phyloP scores from a whole-genome alignment of 352 stramenopile genomes.

The Globisporangium radiosum region DNA sequence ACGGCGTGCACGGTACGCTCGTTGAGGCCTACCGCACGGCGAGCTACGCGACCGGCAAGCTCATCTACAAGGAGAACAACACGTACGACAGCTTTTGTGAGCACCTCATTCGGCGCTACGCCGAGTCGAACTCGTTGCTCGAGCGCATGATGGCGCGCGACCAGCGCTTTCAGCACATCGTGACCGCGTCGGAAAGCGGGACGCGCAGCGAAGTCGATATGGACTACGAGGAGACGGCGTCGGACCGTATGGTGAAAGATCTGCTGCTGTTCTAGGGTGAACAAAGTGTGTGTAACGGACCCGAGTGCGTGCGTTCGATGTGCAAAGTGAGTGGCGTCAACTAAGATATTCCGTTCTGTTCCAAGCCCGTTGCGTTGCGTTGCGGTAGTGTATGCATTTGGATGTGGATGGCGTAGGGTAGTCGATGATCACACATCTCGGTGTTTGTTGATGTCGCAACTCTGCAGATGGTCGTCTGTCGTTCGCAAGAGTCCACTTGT shows the following conservation, averaged over 20 bases:
- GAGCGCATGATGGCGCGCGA: conserved; percentile 82
- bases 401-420: no score
- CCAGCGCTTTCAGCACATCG: conserved; percentile 49
- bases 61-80: conserved; percentile 87
- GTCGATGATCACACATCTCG: no score
- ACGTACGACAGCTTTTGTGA: conserved; percentile 88
- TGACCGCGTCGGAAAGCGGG: conserved; percentile 24
- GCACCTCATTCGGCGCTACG: conserved; percentile 81
- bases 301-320: no score
- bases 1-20: conserved; percentile 69
- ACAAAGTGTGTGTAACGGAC: no score
- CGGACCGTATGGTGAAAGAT: conserved; percentile 82
- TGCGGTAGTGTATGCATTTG: no score
- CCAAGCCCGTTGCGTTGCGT: no score
- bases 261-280: conserved; percentile 62
- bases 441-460: no score
- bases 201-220: conserved; percentile 24
- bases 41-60: conserved; percentile 73
- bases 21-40: conserved; percentile 81
- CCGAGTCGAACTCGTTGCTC: conserved; percentile 76
- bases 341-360: no score
- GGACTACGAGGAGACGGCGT: conserved; percentile 57
- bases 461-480: no score
- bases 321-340: no score
- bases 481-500: no score